Conservation (phyloP, 345 rosid species). For the Noccaea bulbosa region DNA sequence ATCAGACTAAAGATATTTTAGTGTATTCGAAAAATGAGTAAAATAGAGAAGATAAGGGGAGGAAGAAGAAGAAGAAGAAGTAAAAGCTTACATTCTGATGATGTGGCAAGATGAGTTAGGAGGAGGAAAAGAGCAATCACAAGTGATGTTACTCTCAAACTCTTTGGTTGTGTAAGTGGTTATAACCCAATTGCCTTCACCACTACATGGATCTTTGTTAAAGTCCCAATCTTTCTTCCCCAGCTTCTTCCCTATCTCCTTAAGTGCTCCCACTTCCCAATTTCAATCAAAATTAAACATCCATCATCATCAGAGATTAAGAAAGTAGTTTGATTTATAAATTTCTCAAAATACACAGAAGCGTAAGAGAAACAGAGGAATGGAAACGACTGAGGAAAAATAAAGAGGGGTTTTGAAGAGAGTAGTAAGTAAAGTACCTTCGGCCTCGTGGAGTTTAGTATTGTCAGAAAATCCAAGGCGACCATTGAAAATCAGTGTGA, state of each 20-base stretch:
- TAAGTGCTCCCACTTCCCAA: constrained; percentile 65
- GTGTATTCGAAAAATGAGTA: neutral
- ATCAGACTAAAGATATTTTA: neutral
- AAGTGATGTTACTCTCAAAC: constrained; percentile 60
- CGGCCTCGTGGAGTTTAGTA: constrained; percentile 36
- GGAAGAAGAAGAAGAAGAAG: constrained; percentile 11
- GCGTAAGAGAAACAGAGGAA: neutral
- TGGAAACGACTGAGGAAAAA: neutral
- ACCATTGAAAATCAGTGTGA: constrained; percentile 18
- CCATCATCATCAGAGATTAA: constrained; percentile 6
- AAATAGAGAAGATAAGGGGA: constrained; percentile 17
- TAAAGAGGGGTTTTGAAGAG: neutral
- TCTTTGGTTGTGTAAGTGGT: constrained; percentile 42
- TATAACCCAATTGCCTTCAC: constrained; percentile 60
- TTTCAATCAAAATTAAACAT: neutral
- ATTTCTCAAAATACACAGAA: neutral
- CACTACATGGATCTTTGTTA: constrained; percentile 74
- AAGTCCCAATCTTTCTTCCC: constrained; percentile 81
- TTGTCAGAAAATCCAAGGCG: constrained; percentile 33
- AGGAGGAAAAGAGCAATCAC: constrained; percentile 52
- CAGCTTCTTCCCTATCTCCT: constrained; percentile 61
- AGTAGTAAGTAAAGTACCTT: constrained; percentile 38
- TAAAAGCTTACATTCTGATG: constrained; percentile 55
- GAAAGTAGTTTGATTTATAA: constrained; percentile 4
- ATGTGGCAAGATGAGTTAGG: constrained; percentile 66